Evolutionary conservation across 177 flowering plant species (phyloP).

Genomic region (Telopea speciosissima): DNA sequence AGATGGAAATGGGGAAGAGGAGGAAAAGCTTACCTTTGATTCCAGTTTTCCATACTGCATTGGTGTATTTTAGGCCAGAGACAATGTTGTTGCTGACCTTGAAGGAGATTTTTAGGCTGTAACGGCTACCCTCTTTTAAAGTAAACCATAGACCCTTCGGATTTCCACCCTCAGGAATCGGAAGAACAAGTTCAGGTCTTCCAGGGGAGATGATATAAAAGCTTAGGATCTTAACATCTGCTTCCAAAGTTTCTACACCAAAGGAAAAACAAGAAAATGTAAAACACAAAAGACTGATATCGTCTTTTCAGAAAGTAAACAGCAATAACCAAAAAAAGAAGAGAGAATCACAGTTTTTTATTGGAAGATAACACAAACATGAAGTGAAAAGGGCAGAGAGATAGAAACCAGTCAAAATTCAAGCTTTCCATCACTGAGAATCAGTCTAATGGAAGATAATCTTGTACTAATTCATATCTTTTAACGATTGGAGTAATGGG

Average conservation of each 20-base stretch:
- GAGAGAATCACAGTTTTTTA: too few species aligned
- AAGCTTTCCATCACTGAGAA: too few species aligned
- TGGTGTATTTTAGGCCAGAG: conserved; percentile 63
- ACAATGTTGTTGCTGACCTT: conserved; percentile 64
- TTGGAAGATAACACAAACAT: too few species aligned
- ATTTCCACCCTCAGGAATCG: conserved; percentile 46
- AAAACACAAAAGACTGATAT: not conserved
- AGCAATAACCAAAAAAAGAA: too few species aligned
- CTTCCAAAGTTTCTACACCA: conserved; percentile 36
- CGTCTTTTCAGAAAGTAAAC: too few species aligned
- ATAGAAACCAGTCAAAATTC: too few species aligned
- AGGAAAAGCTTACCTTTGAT: conserved; percentile 42
- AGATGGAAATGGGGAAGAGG: not conserved
- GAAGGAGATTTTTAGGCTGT: conserved; percentile 53
- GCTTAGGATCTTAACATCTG: conserved; percentile 54
- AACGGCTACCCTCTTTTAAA: conserved; percentile 64
- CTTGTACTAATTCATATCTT: too few species aligned
- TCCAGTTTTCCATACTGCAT: conserved; percentile 75
- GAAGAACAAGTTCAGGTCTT: conserved; percentile 50
- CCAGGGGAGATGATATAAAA: conserved; percentile 56
- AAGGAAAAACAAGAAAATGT: not conserved
- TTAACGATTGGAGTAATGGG: too few species aligned
- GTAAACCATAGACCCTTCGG: conserved; percentile 59
- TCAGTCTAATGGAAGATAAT: too few species aligned
- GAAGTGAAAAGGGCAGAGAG: not conserved